Percentiles rank a stretch among this genome's conserved stretches.
These are phyloP conservation scores for Diospyros kaki DNA, from an alignment of 148 eudicot species.

Conservation along the genomic window DNA sequence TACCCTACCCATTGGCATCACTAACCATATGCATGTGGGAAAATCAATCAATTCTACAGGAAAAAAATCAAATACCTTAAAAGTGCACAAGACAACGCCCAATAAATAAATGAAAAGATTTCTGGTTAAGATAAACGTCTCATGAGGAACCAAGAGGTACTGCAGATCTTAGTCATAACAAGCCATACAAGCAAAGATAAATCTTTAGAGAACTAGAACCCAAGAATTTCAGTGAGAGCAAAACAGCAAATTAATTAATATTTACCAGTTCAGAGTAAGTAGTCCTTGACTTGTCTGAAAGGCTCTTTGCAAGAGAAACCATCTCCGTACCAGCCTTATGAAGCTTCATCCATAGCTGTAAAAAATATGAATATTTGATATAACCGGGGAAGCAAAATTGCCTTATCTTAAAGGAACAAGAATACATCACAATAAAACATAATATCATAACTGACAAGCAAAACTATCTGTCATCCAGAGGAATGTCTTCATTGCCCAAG, in stretches of 20 bases:
- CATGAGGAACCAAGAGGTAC: neutral
- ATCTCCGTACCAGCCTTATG: slow-evolving; percentile 64
- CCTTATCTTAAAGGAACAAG: neutral
- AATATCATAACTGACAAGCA: neutral
- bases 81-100: too few relatives aligned
- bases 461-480: neutral
- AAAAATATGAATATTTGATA: slow-evolving; percentile 6
- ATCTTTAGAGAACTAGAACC: neutral
- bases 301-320: slow-evolving; percentile 61
- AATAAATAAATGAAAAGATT: neutral
- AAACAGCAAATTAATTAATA: neutral
- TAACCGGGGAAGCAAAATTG: neutral
- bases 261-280: slow-evolving; percentile 53
- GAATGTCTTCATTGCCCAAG: neutral
- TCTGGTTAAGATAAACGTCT: neutral
- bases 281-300: slow-evolving; percentile 53
- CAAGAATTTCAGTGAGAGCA: neutral
- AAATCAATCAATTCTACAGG: too few relatives aligned
- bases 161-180: neutral
- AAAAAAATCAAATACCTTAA: too few relatives aligned
- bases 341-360: slow-evolving; percentile 73
- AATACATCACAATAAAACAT: neutral
- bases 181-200: neutral
- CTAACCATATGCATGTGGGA: too few relatives aligned
- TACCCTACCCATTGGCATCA: too few relatives aligned